Conservation (phyloP, 2,329 filamentous ascomycete genomes). For the Macrophomina phaseolina region DNA sequence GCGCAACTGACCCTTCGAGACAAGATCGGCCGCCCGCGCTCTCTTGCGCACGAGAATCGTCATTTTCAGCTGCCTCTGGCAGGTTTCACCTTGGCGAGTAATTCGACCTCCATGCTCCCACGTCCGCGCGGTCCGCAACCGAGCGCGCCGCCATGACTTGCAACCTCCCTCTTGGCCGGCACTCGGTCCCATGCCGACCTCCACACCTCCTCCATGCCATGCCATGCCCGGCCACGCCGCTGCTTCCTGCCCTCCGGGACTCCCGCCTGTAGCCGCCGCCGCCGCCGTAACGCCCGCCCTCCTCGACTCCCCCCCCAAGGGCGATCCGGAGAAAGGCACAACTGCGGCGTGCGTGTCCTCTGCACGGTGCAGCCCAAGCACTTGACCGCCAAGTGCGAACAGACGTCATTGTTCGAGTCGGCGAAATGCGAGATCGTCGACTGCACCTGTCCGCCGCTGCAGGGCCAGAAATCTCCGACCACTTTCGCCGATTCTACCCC, state of each 20-base stretch:
- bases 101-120: constrained; percentile 3
- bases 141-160: not conserved
- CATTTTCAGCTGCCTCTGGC: constrained; percentile 16
- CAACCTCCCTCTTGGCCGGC: not conserved
- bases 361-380: constrained; percentile 17
- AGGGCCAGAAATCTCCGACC: constrained; percentile 4
- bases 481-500: constrained; percentile 15
- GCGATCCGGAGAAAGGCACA: constrained; percentile 16
- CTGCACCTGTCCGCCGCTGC: not conserved
- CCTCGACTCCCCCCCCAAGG: not conserved
- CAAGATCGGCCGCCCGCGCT: constrained; percentile 12
- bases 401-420: constrained; percentile 13
- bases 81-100: constrained; percentile 22
- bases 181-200: not conserved
- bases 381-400: constrained; percentile 21
- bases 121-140: constrained; percentile 17
- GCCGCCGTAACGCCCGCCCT: not conserved
- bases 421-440: constrained; percentile 21
- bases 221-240: not conserved
- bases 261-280: constrained; percentile 1
- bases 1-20: constrained; percentile 1
- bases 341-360: constrained; percentile 9
- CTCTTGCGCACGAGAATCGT: constrained; percentile 15
- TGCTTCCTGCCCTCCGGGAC: not conserved
- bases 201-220: not conserved